Conservation (phyloP, 1,284 basidiomycete species). For the Erythrobasidium hasegawianum region DNA sequence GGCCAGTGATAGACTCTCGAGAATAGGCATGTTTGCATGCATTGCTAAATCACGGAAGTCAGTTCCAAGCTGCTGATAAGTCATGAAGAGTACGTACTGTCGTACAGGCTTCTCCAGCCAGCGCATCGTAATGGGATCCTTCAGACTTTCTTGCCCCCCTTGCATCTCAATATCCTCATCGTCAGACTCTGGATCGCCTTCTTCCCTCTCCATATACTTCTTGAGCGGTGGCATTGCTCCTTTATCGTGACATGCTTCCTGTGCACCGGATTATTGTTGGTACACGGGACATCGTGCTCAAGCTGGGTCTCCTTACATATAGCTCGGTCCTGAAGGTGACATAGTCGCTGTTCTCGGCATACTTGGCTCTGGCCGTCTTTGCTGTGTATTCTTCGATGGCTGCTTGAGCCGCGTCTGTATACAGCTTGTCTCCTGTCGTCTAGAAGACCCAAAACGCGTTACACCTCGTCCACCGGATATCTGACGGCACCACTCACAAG, state of each 20-base stretch:
- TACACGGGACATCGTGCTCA: not conserved
- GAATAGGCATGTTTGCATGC: constrained; percentile 28
- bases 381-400: not conserved
- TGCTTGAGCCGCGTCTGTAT: not conserved
- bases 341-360: not conserved
- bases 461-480: too few species aligned
- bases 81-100: not conserved
- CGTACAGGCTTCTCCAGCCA: constrained; percentile 32
- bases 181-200: constrained; percentile 25
- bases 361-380: constrained; percentile 13
- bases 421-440: not conserved
- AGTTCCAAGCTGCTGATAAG: not conserved
- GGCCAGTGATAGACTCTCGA: constrained; percentile 10
- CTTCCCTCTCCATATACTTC: constrained; percentile 22
- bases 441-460: too few species aligned
- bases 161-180: constrained; percentile 32
- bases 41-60: constrained; percentile 6
- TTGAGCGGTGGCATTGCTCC: constrained; percentile 21
- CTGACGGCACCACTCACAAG: not conserved
- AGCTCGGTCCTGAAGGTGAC: constrained; percentile 12
- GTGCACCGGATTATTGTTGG: not conserved
- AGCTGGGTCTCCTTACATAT: constrained; percentile 3
- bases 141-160: constrained; percentile 13
- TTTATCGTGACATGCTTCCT: constrained; percentile 10
- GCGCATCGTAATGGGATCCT: constrained; percentile 29